Conservation (phyloP, 345 rosid genomes). For the Fremontodendron californicum region DNA sequence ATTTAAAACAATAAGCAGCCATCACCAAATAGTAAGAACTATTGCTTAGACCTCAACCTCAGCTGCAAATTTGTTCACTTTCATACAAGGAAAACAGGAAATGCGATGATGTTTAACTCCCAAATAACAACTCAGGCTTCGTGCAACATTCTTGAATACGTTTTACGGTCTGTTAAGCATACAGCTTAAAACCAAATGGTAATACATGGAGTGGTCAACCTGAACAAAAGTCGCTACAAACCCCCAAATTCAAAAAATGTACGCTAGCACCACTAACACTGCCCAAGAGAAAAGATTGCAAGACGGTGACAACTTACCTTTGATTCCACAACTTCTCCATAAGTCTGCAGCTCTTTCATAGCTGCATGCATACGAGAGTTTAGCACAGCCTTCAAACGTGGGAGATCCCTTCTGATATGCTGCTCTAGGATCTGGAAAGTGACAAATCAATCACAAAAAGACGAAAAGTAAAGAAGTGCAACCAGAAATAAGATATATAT, state of each 20-base stretch:
- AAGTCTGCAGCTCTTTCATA: constrained; percentile 47
- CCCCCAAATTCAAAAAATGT: background rate
- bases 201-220: background rate
- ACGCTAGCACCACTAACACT: background rate
- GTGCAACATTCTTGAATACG: background rate
- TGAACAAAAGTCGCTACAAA: background rate
- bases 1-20: background rate
- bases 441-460: background rate
- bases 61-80: background rate
- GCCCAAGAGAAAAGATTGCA: background rate
- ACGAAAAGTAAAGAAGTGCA: background rate
- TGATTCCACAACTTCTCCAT: constrained; percentile 51
- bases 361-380: constrained; percentile 43
- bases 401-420: constrained; percentile 55
- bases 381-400: constrained; percentile 54
- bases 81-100: background rate
- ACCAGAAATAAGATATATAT: background rate
- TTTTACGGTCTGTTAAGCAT: background rate
- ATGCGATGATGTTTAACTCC: background rate
- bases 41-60: background rate
- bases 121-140: background rate
- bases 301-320: constrained; percentile 34
- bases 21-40: background rate
- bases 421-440: constrained; percentile 55
- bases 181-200: background rate